phyloP scores from a whole-genome alignment of 352 stramenopile genomes.

The Globisporangium splendens region DNA sequence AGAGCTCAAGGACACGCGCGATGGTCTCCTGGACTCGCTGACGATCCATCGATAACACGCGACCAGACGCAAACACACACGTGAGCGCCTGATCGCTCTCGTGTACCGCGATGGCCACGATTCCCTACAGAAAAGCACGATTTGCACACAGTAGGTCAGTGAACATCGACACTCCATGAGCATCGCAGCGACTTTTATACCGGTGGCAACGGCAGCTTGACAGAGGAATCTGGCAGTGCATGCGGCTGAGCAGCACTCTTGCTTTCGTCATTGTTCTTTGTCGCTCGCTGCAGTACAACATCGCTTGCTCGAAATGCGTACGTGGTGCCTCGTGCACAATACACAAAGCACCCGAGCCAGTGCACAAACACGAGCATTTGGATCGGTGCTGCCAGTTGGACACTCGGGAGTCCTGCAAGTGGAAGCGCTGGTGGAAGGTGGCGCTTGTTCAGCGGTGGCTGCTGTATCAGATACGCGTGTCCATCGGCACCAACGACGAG shows the following conservation, averaged over 20 bases:
- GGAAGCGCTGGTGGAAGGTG: background rate
- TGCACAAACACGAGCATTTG: slow-evolving; percentile 32
- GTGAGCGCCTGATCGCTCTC: slow-evolving; percentile 16
- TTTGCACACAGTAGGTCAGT: background rate
- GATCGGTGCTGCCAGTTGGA: slow-evolving; percentile 22
- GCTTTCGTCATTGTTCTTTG: background rate
- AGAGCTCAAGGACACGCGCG: slow-evolving; percentile 14
- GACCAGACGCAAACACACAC: slow-evolving; percentile 34
- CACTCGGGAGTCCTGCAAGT: background rate
- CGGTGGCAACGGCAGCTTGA: slow-evolving; percentile 28
- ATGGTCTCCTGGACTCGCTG: slow-evolving; percentile 16
- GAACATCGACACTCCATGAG: too few species aligned
- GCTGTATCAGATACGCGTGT: background rate
- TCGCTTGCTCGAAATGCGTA: slow-evolving; percentile 21
- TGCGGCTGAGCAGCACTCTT: background rate
- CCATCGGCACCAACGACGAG: slow-evolving; percentile 8
- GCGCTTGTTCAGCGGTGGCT: background rate
- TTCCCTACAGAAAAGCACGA: slow-evolving; percentile 16
- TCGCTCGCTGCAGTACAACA: slow-evolving; percentile 1
- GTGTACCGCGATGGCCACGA: slow-evolving; percentile 26
- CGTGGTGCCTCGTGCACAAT: slow-evolving; percentile 22
- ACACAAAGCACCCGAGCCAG: slow-evolving; percentile 27
- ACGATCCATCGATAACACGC: slow-evolving; percentile 23
- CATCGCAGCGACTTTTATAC: slow-evolving; percentile 10
- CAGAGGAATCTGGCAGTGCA: slow-evolving; percentile 6